Conservation (phyloP, 176 grass and related monocot genomes). For the Typha latifolia region DNA sequence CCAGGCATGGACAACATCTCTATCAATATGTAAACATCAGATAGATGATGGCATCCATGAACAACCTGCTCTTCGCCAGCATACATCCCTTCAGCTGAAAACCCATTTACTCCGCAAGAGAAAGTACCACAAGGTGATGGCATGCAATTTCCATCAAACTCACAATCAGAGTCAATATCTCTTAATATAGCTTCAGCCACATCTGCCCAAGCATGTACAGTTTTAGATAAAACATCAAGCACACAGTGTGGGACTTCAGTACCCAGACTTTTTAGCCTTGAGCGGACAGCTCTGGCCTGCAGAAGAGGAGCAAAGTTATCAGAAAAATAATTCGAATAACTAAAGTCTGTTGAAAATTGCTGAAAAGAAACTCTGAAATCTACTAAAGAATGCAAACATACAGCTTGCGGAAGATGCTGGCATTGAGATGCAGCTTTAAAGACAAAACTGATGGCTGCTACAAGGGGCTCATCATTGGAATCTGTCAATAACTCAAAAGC, state of each 20-base stretch:
- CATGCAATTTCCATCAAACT: slow-evolving; percentile 39
- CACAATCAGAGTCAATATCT: slow-evolving; percentile 66
- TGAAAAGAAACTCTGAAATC: slow-evolving; percentile 5
- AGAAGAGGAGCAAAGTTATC: slow-evolving; percentile 1
- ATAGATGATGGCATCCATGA: slow-evolving; percentile 41
- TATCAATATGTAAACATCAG: slow-evolving; percentile 81
- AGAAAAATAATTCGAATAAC: neutral
- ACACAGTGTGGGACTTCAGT: slow-evolving; percentile 67
- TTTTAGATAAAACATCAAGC: slow-evolving; percentile 71
- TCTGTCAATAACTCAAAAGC: slow-evolving; percentile 54
- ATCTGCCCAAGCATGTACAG: slow-evolving; percentile 56
- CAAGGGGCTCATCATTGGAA: slow-evolving; percentile 58
- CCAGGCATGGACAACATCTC: slow-evolving; percentile 74
- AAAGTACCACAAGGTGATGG: slow-evolving; percentile 27
- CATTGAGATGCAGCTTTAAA: slow-evolving; percentile 68
- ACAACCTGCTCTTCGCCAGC: slow-evolving; percentile 54
- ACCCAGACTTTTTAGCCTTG: slow-evolving; percentile 60
- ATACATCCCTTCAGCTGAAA: slow-evolving; percentile 66
- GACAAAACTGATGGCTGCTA: slow-evolving; percentile 57
- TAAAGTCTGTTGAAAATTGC: slow-evolving; percentile 2
- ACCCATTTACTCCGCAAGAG: slow-evolving; percentile 24
- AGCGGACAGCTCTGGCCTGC: slow-evolving; percentile 58
- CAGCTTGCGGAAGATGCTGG: slow-evolving; percentile 62
- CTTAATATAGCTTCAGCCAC: slow-evolving; percentile 74
- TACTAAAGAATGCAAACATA: slow-evolving; percentile 36